Conservation (phyloP, 768 basidiomycete species). For the Boletus eberwhitei region DNA sequence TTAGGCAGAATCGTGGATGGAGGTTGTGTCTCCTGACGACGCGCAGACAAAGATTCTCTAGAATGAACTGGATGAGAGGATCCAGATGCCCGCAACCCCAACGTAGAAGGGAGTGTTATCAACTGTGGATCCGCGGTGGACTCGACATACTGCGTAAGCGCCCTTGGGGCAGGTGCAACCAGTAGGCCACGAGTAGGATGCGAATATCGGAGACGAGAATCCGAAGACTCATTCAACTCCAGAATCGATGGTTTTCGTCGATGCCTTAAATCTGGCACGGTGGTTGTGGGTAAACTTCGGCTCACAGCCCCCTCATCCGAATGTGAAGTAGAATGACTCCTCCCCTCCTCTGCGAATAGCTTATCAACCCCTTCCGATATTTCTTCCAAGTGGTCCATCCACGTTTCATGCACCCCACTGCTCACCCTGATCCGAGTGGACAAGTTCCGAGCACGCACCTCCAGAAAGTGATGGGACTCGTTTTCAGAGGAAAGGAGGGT, state of each 20-base stretch:
- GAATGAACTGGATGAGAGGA: slow-evolving; percentile 25
- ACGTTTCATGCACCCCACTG: slow-evolving; percentile 46
- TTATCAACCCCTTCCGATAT: slow-evolving; percentile 62
- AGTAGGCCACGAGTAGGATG: slow-evolving; percentile 51
- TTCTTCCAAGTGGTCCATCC: slow-evolving; percentile 68
- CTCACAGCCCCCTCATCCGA: slow-evolving; percentile 33
- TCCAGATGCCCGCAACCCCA: slow-evolving; percentile 52
- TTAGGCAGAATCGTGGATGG: slow-evolving; percentile 28
- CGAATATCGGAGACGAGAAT: slow-evolving; percentile 47
- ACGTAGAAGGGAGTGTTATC: slow-evolving; percentile 65
- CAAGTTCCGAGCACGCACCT: slow-evolving; percentile 49
- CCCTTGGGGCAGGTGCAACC: slow-evolving; percentile 67
- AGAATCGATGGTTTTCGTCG: slow-evolving; percentile 48
- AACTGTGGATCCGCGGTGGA: slow-evolving; percentile 49
- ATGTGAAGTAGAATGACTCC: slow-evolving; percentile 1
- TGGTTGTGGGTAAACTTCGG: slow-evolving; percentile 43
- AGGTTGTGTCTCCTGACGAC: neutral
- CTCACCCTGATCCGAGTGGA: slow-evolving; percentile 49
- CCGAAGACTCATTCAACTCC: slow-evolving; percentile 31
- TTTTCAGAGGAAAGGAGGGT: slow-evolving; percentile 48
- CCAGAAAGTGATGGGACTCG: slow-evolving; percentile 43
- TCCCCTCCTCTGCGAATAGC: slow-evolving; percentile 40
- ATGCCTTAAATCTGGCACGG: slow-evolving; percentile 30
- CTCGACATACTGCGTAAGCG: slow-evolving; percentile 71
- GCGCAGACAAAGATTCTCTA: neutral